These are phyloP conservation scores for Lactuca sativa DNA, from an alignment of 129 eudicot species.

Conservation along the genomic window DNA sequence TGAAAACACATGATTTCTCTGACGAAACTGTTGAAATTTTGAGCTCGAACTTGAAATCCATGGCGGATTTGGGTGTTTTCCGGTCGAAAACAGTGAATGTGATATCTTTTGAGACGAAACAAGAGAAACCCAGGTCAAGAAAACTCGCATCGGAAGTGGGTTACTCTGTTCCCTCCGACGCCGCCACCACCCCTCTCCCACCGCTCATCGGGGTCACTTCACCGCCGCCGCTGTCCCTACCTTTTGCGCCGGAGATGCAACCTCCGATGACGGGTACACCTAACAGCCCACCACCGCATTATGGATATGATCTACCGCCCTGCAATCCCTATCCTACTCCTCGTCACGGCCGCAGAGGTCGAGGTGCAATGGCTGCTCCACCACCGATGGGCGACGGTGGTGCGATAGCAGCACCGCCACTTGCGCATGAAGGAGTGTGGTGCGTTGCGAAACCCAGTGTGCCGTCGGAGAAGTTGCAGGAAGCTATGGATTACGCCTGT, in stretches of 20 bases:
- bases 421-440: constrained; percentile 47
- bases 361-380: constrained; percentile 25
- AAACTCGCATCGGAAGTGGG: constrained; percentile 45
- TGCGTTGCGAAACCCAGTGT: constrained; percentile 99
- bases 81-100: constrained; percentile 25
- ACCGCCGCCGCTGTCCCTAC: constrained; percentile 23
- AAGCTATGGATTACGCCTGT: constrained; percentile 83
- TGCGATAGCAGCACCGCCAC: constrained; percentile 10
- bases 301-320: constrained; percentile 56
- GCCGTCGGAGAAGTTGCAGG: constrained; percentile 78
- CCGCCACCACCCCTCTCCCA: constrained; percentile 57
- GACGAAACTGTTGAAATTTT: constrained; percentile 17
- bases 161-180: constrained; percentile 31
- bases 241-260: constrained; percentile 35
- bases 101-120: constrained; percentile 19
- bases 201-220: constrained; percentile 50
- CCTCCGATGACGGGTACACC: constrained; percentile 43
- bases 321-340: constrained; percentile 45
- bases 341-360: constrained; percentile 16
- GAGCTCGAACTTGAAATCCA: constrained; percentile 34
- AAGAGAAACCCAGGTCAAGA: constrained; percentile 42
- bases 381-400: constrained; percentile 24
- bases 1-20: constrained; percentile 31
- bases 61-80: constrained; percentile 41
- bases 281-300: constrained; percentile 36